Base-by-base conservation (phyloP, 108 stramenopile species). In the Ochromonas danica region DNA sequence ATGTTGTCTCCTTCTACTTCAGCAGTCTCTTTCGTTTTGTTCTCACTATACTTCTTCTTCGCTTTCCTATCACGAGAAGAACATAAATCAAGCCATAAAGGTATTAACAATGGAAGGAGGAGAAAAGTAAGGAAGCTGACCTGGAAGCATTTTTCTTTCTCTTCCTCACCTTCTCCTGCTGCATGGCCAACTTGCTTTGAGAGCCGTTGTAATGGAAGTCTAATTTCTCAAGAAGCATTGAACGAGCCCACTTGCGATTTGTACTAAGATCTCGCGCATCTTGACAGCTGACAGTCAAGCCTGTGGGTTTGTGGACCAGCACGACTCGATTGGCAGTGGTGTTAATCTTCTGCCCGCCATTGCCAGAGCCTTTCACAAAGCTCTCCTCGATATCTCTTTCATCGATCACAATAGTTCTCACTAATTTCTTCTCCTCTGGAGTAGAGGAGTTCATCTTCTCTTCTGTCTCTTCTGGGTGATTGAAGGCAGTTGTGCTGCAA, bases 281-380 rank as follows among this genome's bases (percentile, higher is more conserved):
- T n/a, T 80, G 79, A 70, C 79, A 80, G 0, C 77, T 80, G 1
- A 85, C 84, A 22, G 38, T 80, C 22, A 83, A 81, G 25, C 82
- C 82, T 22, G 85, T 82, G 3, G 85, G 83, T 1, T 39, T 25
- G 33, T 85, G 85, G 10, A 81, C 84, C 14, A 85, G 78, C 81
- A 84, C 83, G 1, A 85, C 85, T 74, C 85, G 80, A 81, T 77
- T 83, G 31, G 78, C 62, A 30, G 82, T 78, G 67, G 83, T 85
- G 81, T 85, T 85, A 40, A 85, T 80, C 78, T 81, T 83, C 65
- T 85, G 85, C 1, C 85, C 85, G 1, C 85, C 85, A 2, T 83
- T 83, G 0, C 85, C 85, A n/a, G 83, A 84, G 17, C 82, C 82
- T 60, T 25, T 39, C 3, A 27, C 35, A 75, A 75, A 75, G 3